phyloP scores from a whole-genome alignment of 2,329 filamentous ascomycete genomes.

The Neopestalotiopsis sp. region DNA sequence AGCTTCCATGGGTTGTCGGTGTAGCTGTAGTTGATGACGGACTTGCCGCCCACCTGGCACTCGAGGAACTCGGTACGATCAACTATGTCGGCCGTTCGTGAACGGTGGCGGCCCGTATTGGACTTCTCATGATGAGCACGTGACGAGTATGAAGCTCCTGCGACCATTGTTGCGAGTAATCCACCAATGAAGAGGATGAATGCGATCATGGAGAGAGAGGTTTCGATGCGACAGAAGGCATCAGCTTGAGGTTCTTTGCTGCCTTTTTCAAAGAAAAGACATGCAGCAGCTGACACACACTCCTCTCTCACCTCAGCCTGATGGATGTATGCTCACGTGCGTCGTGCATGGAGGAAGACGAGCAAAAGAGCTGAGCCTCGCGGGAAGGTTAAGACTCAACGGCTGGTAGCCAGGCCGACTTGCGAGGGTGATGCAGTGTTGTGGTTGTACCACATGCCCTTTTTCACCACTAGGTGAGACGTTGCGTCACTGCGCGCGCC shows the following conservation, averaged over 20 bases:
- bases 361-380: neutral
- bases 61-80: conserved; percentile 57
- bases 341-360: neutral
- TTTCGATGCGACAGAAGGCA: neutral
- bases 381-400: neutral
- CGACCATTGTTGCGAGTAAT: neutral
- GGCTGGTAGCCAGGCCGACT: neutral
- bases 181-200: neutral
- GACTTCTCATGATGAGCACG: neutral
- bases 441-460: too few relatives aligned
- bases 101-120: conserved; percentile 12
- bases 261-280: neutral
- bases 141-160: conserved; percentile 5
- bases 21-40: conserved; percentile 66
- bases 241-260: neutral
- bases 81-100: conserved; percentile 3
- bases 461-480: too few relatives aligned
- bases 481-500: too few relatives aligned
- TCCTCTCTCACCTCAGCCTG: neutral
- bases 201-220: neutral
- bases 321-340: neutral
- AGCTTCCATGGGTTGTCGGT: conserved; percentile 60
- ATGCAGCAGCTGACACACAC: neutral
- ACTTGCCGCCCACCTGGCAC: conserved; percentile 61
- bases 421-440: neutral